Conservation (phyloP, 1,284 basidiomycete genomes). For the Cryptococcus sp. region DNA sequence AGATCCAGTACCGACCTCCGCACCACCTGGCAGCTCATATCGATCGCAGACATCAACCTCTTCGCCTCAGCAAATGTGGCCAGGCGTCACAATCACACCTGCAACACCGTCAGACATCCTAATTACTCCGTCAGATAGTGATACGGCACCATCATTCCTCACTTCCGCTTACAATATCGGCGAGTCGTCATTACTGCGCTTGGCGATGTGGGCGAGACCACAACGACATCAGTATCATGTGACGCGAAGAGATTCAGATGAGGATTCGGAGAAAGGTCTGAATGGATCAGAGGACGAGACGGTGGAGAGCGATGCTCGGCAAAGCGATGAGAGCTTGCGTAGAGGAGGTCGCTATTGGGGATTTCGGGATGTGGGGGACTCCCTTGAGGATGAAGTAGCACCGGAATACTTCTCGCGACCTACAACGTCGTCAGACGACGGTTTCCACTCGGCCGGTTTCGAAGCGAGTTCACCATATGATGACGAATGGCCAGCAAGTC, state of each 20-base stretch:
- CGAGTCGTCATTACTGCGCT: conserved; percentile 29
- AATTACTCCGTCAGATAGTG: neutral
- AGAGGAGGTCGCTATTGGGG: conserved; percentile 38
- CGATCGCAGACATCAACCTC: neutral
- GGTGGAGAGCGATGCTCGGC: conserved; percentile 17
- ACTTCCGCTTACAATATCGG: conserved; percentile 39
- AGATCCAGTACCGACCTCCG: conserved; percentile 6
- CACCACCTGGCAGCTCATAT: neutral
- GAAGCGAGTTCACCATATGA: conserved; percentile 9
- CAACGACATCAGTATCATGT: conserved; percentile 8
- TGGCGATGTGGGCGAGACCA: conserved; percentile 30
- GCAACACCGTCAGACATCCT: conserved; percentile 14
- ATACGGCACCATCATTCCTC: conserved; percentile 18
- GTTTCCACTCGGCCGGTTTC: conserved; percentile 21
- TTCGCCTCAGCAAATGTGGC: conserved; percentile 14
- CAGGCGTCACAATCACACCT: conserved; percentile 24
- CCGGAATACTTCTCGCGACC: conserved; percentile 41
- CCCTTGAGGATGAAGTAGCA: conserved; percentile 9
- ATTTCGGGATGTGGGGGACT: conserved; percentile 16
- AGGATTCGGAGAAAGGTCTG: conserved; percentile 49
- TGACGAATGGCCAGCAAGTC: conserved; percentile 12
- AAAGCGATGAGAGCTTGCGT: conserved; percentile 18
- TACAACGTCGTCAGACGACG: conserved; percentile 35
- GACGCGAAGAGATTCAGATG: conserved; percentile 22
- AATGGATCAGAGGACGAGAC: conserved; percentile 34